These are phyloP conservation scores for Lactarius pseudohatsudake DNA, from an alignment of 768 basidiomycete species.

Conservation along the genomic window DNA sequence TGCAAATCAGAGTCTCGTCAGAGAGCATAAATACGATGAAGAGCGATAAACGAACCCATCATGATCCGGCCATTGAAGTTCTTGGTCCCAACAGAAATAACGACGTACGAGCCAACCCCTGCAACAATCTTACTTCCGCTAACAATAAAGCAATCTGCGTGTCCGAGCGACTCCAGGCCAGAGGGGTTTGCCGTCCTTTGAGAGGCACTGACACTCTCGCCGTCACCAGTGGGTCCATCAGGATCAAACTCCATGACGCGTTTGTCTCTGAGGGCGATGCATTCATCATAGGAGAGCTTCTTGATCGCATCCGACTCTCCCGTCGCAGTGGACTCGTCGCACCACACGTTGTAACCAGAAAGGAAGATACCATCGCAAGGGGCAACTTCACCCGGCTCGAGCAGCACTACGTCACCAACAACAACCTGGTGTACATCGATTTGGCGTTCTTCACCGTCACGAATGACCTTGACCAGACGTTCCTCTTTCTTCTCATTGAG, in stretches of 20 bases:
- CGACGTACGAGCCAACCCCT: constrained; percentile 70
- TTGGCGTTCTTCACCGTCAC: too few relatives aligned
- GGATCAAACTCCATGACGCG: constrained; percentile 24
- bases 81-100: constrained; percentile 88
- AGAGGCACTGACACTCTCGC: constrained; percentile 22
- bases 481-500: too few relatives aligned
- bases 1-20: constrained; percentile 34
- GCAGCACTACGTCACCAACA: too few relatives aligned
- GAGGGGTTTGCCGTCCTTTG: constrained; percentile 20
- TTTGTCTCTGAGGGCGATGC: constrained; percentile 49
- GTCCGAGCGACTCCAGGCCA: constrained; percentile 39
- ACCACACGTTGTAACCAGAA: constrained; percentile 38
- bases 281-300: constrained; percentile 81
- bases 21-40: too few relatives aligned
- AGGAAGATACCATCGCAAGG: too few relatives aligned
- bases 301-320: constrained; percentile 96
- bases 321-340: constrained; percentile 95
- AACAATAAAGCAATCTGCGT: constrained; percentile 89
- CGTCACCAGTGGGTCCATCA: constrained; percentile 1
- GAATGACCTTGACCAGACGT: too few relatives aligned
- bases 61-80: constrained; percentile 96
- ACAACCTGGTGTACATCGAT: too few relatives aligned
- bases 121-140: constrained; percentile 92
- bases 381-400: too few relatives aligned
- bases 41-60: constrained; percentile 70